These are phyloP conservation scores for Paramarasmius palmivorus DNA, from an alignment of 1,284 basidiomycete genomes.

Conservation along the genomic window DNA sequence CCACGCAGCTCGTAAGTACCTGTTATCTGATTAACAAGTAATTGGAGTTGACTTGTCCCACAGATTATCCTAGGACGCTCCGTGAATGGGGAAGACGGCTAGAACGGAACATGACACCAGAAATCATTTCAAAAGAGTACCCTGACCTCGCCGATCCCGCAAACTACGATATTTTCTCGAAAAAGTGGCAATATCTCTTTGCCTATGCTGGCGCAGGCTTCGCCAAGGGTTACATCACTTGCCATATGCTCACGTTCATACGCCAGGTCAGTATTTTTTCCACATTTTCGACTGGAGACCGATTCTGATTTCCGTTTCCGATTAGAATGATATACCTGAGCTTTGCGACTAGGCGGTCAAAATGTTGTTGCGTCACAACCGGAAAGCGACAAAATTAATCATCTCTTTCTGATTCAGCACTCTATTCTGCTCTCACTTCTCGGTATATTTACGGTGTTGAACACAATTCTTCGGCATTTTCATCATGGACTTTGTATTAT, in stretches of 20 bases:
- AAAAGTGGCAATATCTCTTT: conserved; percentile 80
- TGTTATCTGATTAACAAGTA: conserved; percentile 5
- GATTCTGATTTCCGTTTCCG: conserved; percentile 6
- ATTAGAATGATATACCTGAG: conserved; percentile 43
- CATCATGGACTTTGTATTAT: no score
- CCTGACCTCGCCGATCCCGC: conserved; percentile 52
- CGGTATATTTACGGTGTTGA: no score
- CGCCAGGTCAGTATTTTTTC: conserved; percentile 45
- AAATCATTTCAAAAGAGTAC: conserved; percentile 55
- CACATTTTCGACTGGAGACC: conserved; percentile 1
- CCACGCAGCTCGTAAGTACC: conserved; percentile 72
- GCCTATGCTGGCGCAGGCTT: conserved; percentile 77
- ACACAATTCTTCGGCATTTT: no score
- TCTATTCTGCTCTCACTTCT: no score
- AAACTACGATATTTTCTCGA: conserved; percentile 64
- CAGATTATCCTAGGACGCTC: conserved; percentile 88
- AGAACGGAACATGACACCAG: conserved; percentile 59
- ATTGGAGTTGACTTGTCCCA: conserved; percentile 1
- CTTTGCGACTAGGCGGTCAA: conserved; percentile 37
- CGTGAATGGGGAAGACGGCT: conserved; percentile 85
- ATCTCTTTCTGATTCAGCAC: background rate
- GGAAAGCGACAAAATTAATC: background rate
- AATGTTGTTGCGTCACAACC: background rate
- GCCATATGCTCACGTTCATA: conserved; percentile 73
- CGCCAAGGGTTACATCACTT: conserved; percentile 73